Evolutionary conservation across 73 alveolate genomes (phyloP).

Genomic region (Loxodes magnus): DNA sequence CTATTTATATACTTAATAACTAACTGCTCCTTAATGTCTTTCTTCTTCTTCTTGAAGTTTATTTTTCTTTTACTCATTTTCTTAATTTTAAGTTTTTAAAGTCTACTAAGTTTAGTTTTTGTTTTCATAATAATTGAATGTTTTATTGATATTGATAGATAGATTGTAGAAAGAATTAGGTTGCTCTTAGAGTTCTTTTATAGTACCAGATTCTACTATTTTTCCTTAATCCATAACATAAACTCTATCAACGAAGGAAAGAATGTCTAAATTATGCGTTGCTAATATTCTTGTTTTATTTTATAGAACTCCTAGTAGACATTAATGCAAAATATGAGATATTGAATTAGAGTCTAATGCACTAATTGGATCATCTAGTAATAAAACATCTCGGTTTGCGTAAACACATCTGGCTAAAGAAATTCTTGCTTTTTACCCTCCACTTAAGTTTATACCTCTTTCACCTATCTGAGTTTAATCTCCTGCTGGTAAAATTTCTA

Average conservation of each 20-base stretch:
- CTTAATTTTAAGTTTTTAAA: slow-evolving; percentile 24
- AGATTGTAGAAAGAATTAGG: slow-evolving; percentile 18
- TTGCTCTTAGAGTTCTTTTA: slow-evolving; percentile 33
- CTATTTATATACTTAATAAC: slow-evolving; percentile 16
- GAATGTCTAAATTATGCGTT: slow-evolving; percentile 72
- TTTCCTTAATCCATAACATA: slow-evolving; percentile 54
- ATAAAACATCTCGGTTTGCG: slow-evolving; percentile 30
- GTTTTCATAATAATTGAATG: background rate
- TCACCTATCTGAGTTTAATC: slow-evolving; percentile 55
- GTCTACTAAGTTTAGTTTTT: too few species aligned
- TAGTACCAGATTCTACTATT: slow-evolving; percentile 40
- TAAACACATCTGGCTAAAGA: slow-evolving; percentile 44
- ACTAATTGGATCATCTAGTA: slow-evolving; percentile 78
- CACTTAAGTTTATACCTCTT: slow-evolving; percentile 48
- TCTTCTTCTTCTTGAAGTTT: slow-evolving; percentile 19
- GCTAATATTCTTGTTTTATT: slow-evolving; percentile 67
- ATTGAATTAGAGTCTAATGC: slow-evolving; percentile 77
- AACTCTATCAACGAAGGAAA: slow-evolving; percentile 53
- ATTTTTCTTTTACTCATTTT: slow-evolving; percentile 29
- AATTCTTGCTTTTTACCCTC: slow-evolving; percentile 56
- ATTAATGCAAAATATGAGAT: slow-evolving; percentile 46
- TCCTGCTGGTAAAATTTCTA: slow-evolving; percentile 35
- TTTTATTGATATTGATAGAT: slow-evolving; percentile 9
- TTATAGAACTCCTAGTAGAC: slow-evolving; percentile 33
- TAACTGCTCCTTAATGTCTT: slow-evolving; percentile 20